These are phyloP conservation scores for Fomitopsis schrenkii DNA, from an alignment of 1,284 basidiomycete species.

Conservation along the genomic window DNA sequence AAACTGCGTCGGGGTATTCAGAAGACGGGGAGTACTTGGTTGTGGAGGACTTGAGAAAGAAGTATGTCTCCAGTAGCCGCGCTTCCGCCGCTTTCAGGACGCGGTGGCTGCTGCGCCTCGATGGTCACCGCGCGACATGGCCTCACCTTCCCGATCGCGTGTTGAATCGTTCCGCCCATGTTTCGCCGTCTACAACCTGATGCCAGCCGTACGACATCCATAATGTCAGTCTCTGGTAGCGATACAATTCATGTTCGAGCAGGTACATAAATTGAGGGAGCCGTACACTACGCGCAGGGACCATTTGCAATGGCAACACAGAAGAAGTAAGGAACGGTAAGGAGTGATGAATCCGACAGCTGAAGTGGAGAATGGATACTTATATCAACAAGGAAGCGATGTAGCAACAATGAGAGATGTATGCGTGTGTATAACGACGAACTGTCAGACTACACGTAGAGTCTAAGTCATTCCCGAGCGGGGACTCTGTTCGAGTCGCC, in stretches of 20 bases:
- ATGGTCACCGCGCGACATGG: neutral
- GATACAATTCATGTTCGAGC: neutral
- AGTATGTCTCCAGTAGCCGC: neutral
- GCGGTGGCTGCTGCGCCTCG: neutral
- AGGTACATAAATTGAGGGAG: slow-evolving; percentile 11
- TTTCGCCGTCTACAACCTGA: neutral
- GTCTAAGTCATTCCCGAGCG: neutral
- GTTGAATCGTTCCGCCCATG: neutral
- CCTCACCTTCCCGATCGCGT: neutral
- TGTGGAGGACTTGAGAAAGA: neutral
- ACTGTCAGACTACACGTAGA: neutral
- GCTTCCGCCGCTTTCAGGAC: neutral
- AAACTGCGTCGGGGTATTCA: neutral
- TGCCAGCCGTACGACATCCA: neutral
- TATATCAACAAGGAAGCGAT: slow-evolving; percentile 1
- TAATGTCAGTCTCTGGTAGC: neutral
- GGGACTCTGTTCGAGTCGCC: neutral
- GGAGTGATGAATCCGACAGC: slow-evolving; percentile 7
- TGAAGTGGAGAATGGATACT: slow-evolving; percentile 1
- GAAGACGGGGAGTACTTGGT: neutral
- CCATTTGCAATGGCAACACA: slow-evolving; percentile 11
- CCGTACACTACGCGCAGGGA: slow-evolving; percentile 3
- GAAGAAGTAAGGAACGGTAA: slow-evolving; percentile 8
- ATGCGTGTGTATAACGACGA: neutral
- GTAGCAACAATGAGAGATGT: slow-evolving; percentile 3